Evolutionary conservation across 202 grass and related monocot genomes (phyloP).

Genomic region (Carex sylvatica): DNA sequence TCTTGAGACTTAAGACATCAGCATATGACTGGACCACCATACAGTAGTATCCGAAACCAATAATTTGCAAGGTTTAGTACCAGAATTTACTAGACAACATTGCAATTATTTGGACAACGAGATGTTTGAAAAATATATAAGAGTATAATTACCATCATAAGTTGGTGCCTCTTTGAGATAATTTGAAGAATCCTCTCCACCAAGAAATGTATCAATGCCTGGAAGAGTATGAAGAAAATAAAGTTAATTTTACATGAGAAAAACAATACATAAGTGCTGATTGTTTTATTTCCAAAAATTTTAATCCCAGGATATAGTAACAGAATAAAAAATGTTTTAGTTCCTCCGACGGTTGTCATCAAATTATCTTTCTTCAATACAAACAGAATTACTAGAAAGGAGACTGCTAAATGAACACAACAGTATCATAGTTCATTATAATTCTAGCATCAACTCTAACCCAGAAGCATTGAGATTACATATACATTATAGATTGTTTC

Average conservation of each 20-base stretch:
- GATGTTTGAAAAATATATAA: neutral
- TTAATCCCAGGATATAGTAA: neutral
- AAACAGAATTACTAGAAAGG: neutral
- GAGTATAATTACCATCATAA: slow-evolving; percentile 4
- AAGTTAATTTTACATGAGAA: neutral
- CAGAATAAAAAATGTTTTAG: neutral
- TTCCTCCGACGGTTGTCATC: neutral
- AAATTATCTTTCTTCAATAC: neutral
- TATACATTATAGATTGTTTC: neutral
- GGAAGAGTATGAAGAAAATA: neutral
- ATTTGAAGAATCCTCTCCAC: neutral
- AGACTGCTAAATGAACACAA: neutral
- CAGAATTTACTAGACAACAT: neutral
- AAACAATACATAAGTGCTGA: neutral
- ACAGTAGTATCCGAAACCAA: neutral
- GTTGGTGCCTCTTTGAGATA: neutral
- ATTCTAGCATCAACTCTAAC: neutral
- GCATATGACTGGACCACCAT: neutral
- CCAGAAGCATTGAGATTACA: neutral
- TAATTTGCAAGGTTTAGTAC: neutral
- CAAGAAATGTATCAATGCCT: slow-evolving; percentile 2
- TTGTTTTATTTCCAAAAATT: neutral
- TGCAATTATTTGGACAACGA: neutral
- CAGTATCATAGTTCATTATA: neutral
- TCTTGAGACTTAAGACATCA: neutral